A percentile compares a stretch with the other conserved stretches of the same genome.
Evolutionary conservation across 208 protist genomes (phyloP).

Genomic region (Acanthamoeba castellanii): DNA sequence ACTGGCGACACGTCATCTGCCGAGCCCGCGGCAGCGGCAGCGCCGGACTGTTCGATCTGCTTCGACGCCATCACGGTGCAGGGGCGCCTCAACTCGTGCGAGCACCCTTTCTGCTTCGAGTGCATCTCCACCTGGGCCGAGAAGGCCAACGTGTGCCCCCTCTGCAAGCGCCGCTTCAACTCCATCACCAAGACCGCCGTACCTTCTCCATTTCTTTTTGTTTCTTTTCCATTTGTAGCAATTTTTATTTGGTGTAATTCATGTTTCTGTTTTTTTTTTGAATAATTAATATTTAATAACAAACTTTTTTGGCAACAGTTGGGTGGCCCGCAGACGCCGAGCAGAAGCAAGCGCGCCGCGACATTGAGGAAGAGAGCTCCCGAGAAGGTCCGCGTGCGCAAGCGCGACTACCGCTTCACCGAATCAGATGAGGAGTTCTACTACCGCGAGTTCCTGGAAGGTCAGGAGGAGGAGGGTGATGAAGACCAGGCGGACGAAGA

Average conservation of each 20-base stretch:
- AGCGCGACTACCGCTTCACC: slow-evolving; percentile 32
- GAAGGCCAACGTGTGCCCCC: slow-evolving; percentile 52
- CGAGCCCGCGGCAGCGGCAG: neutral
- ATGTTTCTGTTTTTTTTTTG: neutral
- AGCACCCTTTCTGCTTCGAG: slow-evolving; percentile 33
- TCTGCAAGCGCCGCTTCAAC: slow-evolving; percentile 63
- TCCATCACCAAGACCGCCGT: slow-evolving; percentile 22
- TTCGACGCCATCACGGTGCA: slow-evolving; percentile 40
- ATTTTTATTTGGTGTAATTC: neutral
- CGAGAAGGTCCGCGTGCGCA: slow-evolving; percentile 13
- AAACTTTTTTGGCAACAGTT: neutral
- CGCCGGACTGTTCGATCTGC: slow-evolving; percentile 44
- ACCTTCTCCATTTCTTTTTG: neutral
- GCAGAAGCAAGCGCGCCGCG: too few relatives aligned
- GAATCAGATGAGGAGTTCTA: slow-evolving; percentile 7
- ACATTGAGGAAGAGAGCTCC: too few relatives aligned
- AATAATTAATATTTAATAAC: too few relatives aligned
- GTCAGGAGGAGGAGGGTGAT: neutral
- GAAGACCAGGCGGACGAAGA: slow-evolving; percentile 2
- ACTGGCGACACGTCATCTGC: neutral
- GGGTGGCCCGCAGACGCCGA: neutral
- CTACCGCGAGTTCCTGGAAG: neutral
- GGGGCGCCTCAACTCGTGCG: slow-evolving; percentile 48
- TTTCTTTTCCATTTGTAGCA: neutral
- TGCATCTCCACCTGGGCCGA: slow-evolving; percentile 46